Evolutionary conservation across 768 basidiomycete species (phyloP).

Genomic region (Pulveroboletus ravenelii): DNA sequence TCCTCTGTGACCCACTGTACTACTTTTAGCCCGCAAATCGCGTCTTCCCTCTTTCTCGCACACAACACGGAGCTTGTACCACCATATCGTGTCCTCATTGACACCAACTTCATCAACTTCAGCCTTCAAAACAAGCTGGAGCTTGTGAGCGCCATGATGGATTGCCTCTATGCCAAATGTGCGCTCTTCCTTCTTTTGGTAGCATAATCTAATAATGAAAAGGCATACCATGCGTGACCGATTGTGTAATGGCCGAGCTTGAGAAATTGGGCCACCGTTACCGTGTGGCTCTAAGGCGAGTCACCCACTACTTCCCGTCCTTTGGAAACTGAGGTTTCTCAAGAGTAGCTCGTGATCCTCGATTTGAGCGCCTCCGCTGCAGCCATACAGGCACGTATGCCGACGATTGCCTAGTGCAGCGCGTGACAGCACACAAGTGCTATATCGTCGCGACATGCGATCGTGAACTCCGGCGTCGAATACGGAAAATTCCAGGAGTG

Average conservation of each 20-base stretch:
- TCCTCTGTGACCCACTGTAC: background rate
- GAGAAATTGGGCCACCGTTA: conserved; percentile 97
- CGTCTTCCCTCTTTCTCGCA: conserved; percentile 90
- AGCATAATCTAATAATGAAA: conserved; percentile 5
- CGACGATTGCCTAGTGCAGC: conserved; percentile 96
- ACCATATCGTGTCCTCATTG: conserved; percentile 94
- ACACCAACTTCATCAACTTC: conserved; percentile 99
- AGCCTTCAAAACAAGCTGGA: conserved; percentile 97
- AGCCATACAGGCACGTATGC: conserved; percentile 97
- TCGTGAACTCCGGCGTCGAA: conserved; percentile 84
- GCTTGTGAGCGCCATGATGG: conserved; percentile 98
- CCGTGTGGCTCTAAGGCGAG: conserved; percentile 88
- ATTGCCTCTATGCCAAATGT: conserved; percentile 98
- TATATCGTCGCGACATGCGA: conserved; percentile 98
- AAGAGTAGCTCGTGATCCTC: conserved; percentile 93
- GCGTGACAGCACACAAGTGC: conserved; percentile 91
- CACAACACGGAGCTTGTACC: conserved; percentile 96
- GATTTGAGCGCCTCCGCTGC: conserved; percentile 92
- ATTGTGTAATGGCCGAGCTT: conserved; percentile 97
- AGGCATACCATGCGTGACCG: conserved; percentile 99
- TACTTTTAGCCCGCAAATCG: conserved; percentile 62
- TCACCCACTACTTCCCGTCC: background rate
- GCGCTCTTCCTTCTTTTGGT: conserved; percentile 18
- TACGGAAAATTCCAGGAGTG: conserved; percentile 89
- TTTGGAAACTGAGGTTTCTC: conserved; percentile 8